Evolutionary conservation across 805 yeast species (phyloP), one percentile per base, ranked within the genome.

Genomic region (Danielia reshetovae): DNA sequence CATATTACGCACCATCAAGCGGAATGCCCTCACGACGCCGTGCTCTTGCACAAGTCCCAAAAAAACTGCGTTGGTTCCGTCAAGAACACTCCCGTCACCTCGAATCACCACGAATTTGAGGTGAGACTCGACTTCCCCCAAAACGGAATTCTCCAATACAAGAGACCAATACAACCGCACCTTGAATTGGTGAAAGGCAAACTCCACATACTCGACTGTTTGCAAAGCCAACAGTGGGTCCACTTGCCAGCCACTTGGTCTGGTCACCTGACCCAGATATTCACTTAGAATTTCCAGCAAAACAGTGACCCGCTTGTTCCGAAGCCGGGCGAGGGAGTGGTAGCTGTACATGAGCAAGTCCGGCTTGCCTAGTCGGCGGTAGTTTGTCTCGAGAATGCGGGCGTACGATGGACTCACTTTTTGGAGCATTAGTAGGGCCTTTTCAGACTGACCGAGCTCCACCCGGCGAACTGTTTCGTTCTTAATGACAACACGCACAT

Each of bases 311-410:
- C 67, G 41, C 18, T 38, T 30, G 31, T 52, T 51, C 13, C 56
- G 42, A 12, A 51, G 30, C 4, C 33, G 41, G 2, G 70, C 49
- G n/a, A 66, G 43, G 4, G 63, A 51, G 31, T 60, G 56, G 29
- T 62, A 49, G 7, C 62, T 53, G 39, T 49, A 58, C 46, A 65
- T 45, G 1, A 64, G 34, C 32, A 54, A 43, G 36, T 57, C 57
- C 21, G 65, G 39, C 32, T 60, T 58, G 5, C 31, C 17, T 10
- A 22, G 32, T 13, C 34, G 26, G 18, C 46, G 40, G 38, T 59
- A 64, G 35, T 55, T 49, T 5, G 33, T 29, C 3, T 25, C 22
- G n/a, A 65, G 28, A 3, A 43, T 47, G 14, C 34, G 30, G 11
- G 43, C 25, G 24, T 54, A 53, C 2, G 58, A 40, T 3, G 51